These are phyloP conservation scores for Lasiosphaeris hirsuta DNA, from an alignment of 495 filamentous ascomycete species.

Conservation along the genomic window DNA sequence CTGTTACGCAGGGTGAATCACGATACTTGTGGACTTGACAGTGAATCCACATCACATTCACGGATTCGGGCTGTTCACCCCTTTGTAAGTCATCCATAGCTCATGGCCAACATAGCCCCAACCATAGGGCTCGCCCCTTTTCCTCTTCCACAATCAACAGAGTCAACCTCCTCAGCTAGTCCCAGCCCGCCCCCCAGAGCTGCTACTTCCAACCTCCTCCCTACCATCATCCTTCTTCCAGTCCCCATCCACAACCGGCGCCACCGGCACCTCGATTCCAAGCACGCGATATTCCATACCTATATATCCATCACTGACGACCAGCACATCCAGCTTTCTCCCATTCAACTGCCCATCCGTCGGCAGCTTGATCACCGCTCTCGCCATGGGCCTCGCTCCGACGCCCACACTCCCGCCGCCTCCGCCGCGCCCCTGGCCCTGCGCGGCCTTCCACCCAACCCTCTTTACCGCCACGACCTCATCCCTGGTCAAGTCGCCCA, in stretches of 20 bases:
- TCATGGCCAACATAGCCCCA: too few relatives aligned
- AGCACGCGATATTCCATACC: constrained; percentile 64
- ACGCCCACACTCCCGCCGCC: constrained; percentile 21
- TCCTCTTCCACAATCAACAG: too few relatives aligned
- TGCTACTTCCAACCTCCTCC: neutral
- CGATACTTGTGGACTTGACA: too few relatives aligned
- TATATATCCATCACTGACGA: constrained; percentile 84
- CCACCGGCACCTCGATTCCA: constrained; percentile 22
- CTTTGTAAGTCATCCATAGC: too few relatives aligned
- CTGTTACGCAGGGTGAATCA: too few relatives aligned
- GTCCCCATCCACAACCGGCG: constrained; percentile 16
- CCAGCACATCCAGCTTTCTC: constrained; percentile 62
- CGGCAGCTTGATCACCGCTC: constrained; percentile 63
- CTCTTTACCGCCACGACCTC: constrained; percentile 84
- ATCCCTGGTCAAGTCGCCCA: constrained; percentile 61
- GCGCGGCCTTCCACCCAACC: constrained; percentile 59
- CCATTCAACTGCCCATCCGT: constrained; percentile 22
- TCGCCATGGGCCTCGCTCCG: constrained; percentile 41
- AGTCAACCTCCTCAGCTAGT: too few relatives aligned
- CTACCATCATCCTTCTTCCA: constrained; percentile 16
- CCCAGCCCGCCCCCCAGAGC: too few relatives aligned
- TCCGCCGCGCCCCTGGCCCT: neutral
- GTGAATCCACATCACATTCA: too few relatives aligned
- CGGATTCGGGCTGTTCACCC: too few relatives aligned
- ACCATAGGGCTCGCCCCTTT: too few relatives aligned